A percentile compares a stretch with the other conserved stretches of the same genome.
Conservation (phyloP, 306 rosid genomes). For the Fragaria nilgerrensis region DNA sequence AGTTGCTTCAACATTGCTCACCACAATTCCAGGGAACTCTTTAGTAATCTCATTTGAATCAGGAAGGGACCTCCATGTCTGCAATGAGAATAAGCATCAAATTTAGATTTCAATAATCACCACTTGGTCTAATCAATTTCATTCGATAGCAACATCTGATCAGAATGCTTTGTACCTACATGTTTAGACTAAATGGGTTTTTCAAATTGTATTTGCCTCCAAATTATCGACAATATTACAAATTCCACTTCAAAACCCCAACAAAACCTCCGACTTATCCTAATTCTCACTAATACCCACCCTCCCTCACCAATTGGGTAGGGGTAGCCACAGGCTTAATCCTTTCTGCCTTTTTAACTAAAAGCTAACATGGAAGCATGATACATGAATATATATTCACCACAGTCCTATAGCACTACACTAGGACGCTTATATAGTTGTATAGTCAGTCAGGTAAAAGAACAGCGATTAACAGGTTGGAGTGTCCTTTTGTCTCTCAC, state of each 20-base stretch:
- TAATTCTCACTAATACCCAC: neutral
- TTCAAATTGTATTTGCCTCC: neutral
- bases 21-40: conserved; percentile 66
- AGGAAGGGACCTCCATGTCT: conserved; percentile 99
- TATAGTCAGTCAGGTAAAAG: neutral
- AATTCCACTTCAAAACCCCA: neutral
- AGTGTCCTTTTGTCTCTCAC: neutral
- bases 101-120: conserved; percentile 14
- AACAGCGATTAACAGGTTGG: neutral
- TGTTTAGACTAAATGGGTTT: neutral
- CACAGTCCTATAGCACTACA: neutral
- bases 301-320: neutral
- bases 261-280: neutral
- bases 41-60: conserved; percentile 86
- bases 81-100: conserved; percentile 29
- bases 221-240: neutral
- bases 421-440: too few relatives aligned
- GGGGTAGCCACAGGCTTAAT: neutral
- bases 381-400: neutral
- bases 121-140: neutral
- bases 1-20: conserved; percentile 55
- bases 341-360: neutral
- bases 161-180: neutral
- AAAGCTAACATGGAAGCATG: neutral
- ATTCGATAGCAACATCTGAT: neutral